A percentile compares a stretch with the other conserved stretches of the same genome.
Conservation (phyloP, 2,329 filamentous ascomycete genomes). For the Penicillium sp. region DNA sequence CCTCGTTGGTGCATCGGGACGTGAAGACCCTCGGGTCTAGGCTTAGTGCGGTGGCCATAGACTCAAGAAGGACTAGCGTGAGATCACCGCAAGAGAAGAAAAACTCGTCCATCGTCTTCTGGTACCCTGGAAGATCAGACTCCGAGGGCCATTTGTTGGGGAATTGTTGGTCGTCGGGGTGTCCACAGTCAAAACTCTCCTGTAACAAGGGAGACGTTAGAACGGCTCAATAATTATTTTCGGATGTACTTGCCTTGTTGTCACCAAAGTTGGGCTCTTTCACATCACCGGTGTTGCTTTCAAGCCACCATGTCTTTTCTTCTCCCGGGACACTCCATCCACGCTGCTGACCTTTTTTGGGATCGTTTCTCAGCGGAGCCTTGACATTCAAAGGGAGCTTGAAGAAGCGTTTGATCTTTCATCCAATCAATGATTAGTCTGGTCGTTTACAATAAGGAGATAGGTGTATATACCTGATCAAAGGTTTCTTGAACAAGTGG, state of each 20-base stretch:
- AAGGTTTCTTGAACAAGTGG: neutral
- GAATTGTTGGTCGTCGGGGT: slow-evolving; percentile 3
- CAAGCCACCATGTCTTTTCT: slow-evolving; percentile 2
- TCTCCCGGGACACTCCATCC: slow-evolving; percentile 1
- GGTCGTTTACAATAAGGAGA: neutral
- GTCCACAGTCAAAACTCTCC: slow-evolving; percentile 10
- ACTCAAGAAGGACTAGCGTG: slow-evolving; percentile 1
- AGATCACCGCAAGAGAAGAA: slow-evolving; percentile 5
- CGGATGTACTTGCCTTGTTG: neutral
- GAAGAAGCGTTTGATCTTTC: neutral
- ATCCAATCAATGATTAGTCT: neutral
- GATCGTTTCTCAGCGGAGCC: neutral
- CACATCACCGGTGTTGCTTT: neutral
- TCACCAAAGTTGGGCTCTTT: neutral
- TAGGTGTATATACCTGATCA: neutral
- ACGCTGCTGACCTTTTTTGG: neutral
- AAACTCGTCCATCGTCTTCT: slow-evolving; percentile 4
- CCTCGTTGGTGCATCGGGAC: slow-evolving; percentile 1
- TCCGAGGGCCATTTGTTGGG: slow-evolving; percentile 10
- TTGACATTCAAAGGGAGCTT: neutral
- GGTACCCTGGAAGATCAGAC: slow-evolving; percentile 3
- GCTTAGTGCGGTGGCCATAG: neutral
- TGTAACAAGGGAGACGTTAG: neutral
- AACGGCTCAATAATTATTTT: neutral
- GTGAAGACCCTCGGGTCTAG: neutral